These are phyloP conservation scores for Paradendryphiella salina DNA, from an alignment of 2,329 filamentous ascomycete genomes.

Conservation along the genomic window DNA sequence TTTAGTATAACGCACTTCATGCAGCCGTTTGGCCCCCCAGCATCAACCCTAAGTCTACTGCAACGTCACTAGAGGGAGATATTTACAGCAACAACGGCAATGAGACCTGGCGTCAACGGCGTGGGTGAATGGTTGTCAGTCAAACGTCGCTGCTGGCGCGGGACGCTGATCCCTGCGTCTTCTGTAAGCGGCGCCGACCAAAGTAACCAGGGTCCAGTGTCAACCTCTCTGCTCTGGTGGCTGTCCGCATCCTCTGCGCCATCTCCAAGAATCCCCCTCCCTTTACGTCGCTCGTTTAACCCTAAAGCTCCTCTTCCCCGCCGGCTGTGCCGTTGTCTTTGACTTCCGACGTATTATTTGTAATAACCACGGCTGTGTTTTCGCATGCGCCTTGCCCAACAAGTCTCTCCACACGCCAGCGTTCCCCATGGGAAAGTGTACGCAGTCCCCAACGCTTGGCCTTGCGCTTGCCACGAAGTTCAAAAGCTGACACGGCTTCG, in stretches of 20 bases:
- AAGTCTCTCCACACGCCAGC: constrained; percentile 22
- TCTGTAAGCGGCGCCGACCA: constrained; percentile 17
- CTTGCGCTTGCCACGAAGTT: constrained; percentile 8
- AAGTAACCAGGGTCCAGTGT: constrained; percentile 13
- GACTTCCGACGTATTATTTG: constrained; percentile 1
- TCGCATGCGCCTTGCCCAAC: constrained; percentile 34
- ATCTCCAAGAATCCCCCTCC: not conserved
- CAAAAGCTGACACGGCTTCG: constrained; percentile 29
- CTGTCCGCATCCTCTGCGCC: constrained; percentile 6
- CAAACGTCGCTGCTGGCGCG: constrained; percentile 15
- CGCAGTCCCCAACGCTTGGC: constrained; percentile 24
- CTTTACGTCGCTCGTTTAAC: constrained; percentile 36
- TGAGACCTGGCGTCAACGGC: constrained; percentile 4
- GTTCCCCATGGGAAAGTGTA: constrained; percentile 50
- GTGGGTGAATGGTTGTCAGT: constrained; percentile 5
- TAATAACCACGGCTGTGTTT: constrained; percentile 14
- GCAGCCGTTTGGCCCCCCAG: no score
- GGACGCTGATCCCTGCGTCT: constrained; percentile 15
- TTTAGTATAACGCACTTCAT: no score
- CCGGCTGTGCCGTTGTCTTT: constrained; percentile 11
- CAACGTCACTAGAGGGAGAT: no score
- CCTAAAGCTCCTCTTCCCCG: constrained; percentile 3
- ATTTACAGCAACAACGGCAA: not conserved
- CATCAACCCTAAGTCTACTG: no score
- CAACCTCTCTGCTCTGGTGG: constrained; percentile 11